phyloP scores from a whole-genome alignment of 2,329 filamentous ascomycete genomes.

The Colletotrichum falcatum region DNA sequence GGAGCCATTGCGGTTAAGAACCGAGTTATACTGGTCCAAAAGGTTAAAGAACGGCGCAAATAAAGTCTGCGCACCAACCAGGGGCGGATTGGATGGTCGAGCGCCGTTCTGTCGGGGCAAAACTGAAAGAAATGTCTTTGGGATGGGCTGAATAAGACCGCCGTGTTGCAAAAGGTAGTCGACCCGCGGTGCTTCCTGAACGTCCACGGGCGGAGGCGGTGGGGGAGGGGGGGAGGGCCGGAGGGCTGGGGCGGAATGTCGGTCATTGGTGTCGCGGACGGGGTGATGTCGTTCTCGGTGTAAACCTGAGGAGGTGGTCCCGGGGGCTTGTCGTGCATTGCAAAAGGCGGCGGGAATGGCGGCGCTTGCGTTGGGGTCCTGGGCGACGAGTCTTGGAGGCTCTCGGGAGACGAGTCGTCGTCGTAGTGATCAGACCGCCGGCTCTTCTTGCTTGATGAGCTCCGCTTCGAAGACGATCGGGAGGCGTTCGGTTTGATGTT shows the following conservation, averaged over 20 bases:
- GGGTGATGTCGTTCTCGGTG: constrained; percentile 53
- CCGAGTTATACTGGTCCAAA: constrained; percentile 86
- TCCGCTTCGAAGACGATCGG: constrained; percentile 46
- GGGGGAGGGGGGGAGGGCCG: constrained; percentile 69
- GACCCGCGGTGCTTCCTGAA: constrained; percentile 81
- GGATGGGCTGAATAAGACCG: constrained; percentile 77
- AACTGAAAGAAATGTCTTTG: constrained; percentile 78
- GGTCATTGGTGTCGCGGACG: constrained; percentile 55
- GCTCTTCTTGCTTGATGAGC: constrained; percentile 50
- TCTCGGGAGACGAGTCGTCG: constrained; percentile 60
- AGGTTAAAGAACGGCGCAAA: constrained; percentile 87
- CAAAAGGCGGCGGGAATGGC: constrained; percentile 60
- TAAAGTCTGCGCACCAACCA: constrained; percentile 76
- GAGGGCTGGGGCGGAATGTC: constrained; percentile 53
- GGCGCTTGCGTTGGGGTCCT: constrained; percentile 69
- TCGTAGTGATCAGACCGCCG: constrained; percentile 55
- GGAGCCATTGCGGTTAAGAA: constrained; percentile 86
- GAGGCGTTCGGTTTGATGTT: constrained; percentile 42
- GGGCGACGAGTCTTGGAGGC: constrained; percentile 67
- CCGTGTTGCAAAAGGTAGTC: constrained; percentile 94
- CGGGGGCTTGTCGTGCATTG: constrained; percentile 52
- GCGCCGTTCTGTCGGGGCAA: constrained; percentile 68
- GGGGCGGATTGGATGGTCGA: constrained; percentile 71
- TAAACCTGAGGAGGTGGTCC: constrained; percentile 52
- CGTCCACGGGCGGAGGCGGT: constrained; percentile 79